Evolutionary conservation across 306 rosid species (phyloP).

Genomic region (Pyrus bretschneideri): DNA sequence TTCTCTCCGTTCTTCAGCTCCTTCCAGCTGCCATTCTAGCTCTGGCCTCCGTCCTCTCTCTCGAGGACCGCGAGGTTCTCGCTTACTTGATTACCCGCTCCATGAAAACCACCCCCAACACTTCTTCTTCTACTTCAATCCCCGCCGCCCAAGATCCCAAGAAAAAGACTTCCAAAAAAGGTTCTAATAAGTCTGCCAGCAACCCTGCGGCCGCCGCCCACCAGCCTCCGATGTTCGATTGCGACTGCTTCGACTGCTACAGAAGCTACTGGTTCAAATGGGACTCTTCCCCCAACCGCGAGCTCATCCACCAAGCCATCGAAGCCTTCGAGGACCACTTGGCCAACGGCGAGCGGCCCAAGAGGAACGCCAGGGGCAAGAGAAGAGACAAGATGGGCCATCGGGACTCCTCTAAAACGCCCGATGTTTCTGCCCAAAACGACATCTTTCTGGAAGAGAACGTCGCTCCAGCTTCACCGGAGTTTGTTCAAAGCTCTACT

Average conservation of each 20-base stretch:
- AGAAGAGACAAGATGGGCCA: conserved; percentile 23
- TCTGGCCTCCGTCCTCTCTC: conserved; percentile 30
- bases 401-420: conserved; percentile 5
- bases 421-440: neutral
- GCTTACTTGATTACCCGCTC: conserved; percentile 55
- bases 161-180: conserved; percentile 20
- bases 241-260: conserved; percentile 64
- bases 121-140: neutral
- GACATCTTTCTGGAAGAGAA: neutral
- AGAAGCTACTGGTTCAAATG: conserved; percentile 54
- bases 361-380: conserved; percentile 29
- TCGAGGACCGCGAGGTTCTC: conserved; percentile 59
- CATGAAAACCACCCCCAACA: conserved; percentile 19
- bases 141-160: conserved; percentile 10
- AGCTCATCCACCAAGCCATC: conserved; percentile 54
- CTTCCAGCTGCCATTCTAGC: conserved; percentile 57
- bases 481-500: neutral
- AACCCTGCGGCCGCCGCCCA: neutral
- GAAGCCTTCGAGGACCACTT: conserved; percentile 61
- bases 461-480: neutral
- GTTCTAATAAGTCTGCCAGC: neutral
- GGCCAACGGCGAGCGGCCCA: conserved; percentile 34
- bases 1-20: conserved; percentile 33
- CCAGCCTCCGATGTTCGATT: conserved; percentile 35
- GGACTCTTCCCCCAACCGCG: conserved; percentile 54